phyloP scores from a whole-genome alignment of 352 stramenopile genomes.

The Globisporangium mamillatum region DNA sequence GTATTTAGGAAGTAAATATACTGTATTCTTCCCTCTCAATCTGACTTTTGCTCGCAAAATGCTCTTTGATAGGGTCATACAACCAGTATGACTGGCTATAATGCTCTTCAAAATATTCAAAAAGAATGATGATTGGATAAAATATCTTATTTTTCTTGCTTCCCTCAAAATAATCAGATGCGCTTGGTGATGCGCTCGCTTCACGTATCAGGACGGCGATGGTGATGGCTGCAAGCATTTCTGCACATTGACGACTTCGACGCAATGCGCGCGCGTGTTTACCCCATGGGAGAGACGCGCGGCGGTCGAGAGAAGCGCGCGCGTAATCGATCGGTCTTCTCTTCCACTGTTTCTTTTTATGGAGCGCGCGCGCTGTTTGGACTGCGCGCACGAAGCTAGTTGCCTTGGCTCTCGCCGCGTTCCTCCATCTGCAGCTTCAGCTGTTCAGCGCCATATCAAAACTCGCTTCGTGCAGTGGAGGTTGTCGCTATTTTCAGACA shows the following conservation, averaged over 20 bases:
- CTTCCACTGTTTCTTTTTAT: background rate
- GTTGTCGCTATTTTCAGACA: background rate
- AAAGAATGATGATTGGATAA: background rate
- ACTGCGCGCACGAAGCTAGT: background rate
- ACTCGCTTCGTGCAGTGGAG: background rate
- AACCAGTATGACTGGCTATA: background rate
- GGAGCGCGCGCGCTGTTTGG: background rate
- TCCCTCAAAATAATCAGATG: background rate
- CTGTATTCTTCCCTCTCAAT: background rate
- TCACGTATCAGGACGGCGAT: background rate
- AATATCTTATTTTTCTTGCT: background rate
- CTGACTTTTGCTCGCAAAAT: background rate
- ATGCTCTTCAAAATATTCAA: background rate
- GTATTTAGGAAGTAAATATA: background rate
- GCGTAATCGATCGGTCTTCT: background rate
- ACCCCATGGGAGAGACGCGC: background rate
- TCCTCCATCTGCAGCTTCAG: too few relatives aligned
- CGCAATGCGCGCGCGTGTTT: background rate
- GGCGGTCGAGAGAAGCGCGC: background rate
- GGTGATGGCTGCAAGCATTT: background rate
- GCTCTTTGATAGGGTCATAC: background rate
- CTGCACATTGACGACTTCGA: too few relatives aligned
- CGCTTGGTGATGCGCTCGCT: background rate
- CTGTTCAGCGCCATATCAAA: background rate
- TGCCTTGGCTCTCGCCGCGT: background rate